Evolutionary conservation across 1,284 basidiomycete species (phyloP), one percentile per base, ranked within the genome.

Genomic region (Moniliella sp.): DNA sequence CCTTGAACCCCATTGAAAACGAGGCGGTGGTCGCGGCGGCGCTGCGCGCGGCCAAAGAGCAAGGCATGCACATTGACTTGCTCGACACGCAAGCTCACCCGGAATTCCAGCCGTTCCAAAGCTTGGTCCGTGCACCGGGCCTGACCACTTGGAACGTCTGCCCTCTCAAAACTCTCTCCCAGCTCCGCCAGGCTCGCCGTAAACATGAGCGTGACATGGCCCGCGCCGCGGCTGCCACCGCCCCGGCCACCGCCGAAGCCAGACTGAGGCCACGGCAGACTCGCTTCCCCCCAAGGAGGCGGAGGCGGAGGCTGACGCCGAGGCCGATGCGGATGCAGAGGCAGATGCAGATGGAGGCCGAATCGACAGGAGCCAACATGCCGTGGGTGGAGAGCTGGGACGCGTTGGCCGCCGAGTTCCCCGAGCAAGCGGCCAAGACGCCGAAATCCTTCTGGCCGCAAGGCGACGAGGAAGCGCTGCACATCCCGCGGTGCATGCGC

Each of bases 1-100:
- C 86, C 1, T 67, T 97, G 49, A 97, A 97, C 62, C 91, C 88
- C 1, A 70, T 86, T 17, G 91, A 97, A 64, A 94, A 99, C 61
- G 91, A 99, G 63, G 82, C 91, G 5, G 88, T 97, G 37, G 69
- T 97, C 18, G 78, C 81, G 1, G 76, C 78, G 18, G 84, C 56
- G 3, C 31, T 58, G 18, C 44, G 51, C 15, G 46, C 47, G 15
- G 19, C 27, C 11, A 18, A 34, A 12, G 33, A 15, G 15, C 41
- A 39, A 30, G 30, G 18, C 31, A 38, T 46, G 74, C 76, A 75
- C n/a, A 83, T 84, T 52, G 69, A 74, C 33, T 67, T 97, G 14
- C 68, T 88, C 14, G 80, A 93, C 21, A 23, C 21, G 21, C 7
- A 7, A n/a, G 21, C 7, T 7, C 7, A n/a, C n/a, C 21, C 21